Base-by-base conservation (phyloP, 176 grass and related monocot species). In the Pontederia crassipes region DNA sequence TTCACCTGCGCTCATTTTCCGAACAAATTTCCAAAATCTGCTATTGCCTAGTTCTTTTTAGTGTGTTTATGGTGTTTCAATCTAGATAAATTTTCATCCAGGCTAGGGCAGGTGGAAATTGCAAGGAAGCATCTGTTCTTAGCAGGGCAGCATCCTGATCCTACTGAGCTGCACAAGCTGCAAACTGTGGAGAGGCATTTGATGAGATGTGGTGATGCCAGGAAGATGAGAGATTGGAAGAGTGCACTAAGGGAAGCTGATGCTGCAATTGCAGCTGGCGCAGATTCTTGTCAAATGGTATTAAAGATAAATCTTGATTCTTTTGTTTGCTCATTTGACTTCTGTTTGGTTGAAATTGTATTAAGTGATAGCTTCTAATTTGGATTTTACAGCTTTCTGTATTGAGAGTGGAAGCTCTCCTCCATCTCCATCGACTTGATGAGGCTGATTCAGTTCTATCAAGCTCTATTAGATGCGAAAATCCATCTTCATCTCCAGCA, bases 101-200 rank as follows among this genome's bases (percentile, higher is more conserved):
- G 84, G 59, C 51, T 85, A 53, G 89, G 89, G 46, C 65, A 82
- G 67, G 40, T 79, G 76, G 81, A 85, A 29, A 73, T 55, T 46
- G 89, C 84, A 10, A 62, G 65, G 68, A 76, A 18, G 53, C 78
- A 94, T 60, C 68, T 94, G 7, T 65, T 60, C 14, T 17, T 71
- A 56, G 64, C 60, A 10, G 72, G 59, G 47, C 74, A 67, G 18
- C 70, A 73, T 57, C 49, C 57, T 8, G 78, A 88, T n/a, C 57
- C 67, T 47, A 17, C 32, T 49, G 80, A 72, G 57, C 74, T 55
- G 74, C 69, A 70, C 12, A 87, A 75, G 46, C 71, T 92, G 48
- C 70, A 78, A n/a, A 65, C 75, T 69, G 74, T 84, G 62, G 83
- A 83, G 68, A 75, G 40, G 16, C 88, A 92, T 82, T 68, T 87